phyloP scores from a whole-genome alignment of 305 asterid species.

The Stenogyne calaminthoides region DNA sequence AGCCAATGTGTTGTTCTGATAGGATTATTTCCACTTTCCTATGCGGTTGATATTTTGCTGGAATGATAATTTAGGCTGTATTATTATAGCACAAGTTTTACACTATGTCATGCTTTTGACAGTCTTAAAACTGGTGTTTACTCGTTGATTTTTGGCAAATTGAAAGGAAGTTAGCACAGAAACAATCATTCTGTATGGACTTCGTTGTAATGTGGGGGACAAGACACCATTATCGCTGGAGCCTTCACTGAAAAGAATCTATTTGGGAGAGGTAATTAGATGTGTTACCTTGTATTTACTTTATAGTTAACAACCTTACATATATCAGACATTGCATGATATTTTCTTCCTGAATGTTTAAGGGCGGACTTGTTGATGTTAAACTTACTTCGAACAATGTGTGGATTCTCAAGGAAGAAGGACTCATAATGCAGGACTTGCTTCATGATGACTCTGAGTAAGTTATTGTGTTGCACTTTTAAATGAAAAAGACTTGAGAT shows the following conservation, averaged over 20 bases:
- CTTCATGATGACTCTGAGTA: conserved; percentile 52
- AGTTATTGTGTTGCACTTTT: conserved; percentile 31
- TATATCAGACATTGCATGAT: conserved; percentile 15
- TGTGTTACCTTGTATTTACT: conserved; percentile 23
- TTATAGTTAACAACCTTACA: conserved; percentile 14
- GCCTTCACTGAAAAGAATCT: conserved; percentile 49
- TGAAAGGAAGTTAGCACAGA: conserved; percentile 57
- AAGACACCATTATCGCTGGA: conserved; percentile 53
- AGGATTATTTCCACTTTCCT: conserved; percentile 13
- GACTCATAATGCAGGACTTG: conserved; percentile 65
- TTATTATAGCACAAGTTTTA: conserved; percentile 10
- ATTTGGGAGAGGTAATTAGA: conserved; percentile 65
- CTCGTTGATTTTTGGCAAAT: conserved; percentile 27
- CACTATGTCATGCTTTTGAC: conserved; percentile 24
- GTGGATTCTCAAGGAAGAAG: conserved; percentile 84
- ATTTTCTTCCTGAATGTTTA: conserved; percentile 32
- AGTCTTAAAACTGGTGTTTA: conserved; percentile 26
- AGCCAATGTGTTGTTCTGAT: background rate
- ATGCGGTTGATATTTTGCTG: conserved; percentile 18
- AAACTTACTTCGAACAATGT: conserved; percentile 63
- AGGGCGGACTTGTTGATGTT: conserved; percentile 83
- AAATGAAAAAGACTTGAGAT: background rate
- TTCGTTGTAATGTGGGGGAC: conserved; percentile 60
- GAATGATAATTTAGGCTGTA: conserved; percentile 17
- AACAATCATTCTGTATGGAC: conserved; percentile 54